Percentiles rank a stretch among this genome's conserved stretches.
Conservation (phyloP, 164 flowering plant genomes). For the Umbilicus rupestris region DNA sequence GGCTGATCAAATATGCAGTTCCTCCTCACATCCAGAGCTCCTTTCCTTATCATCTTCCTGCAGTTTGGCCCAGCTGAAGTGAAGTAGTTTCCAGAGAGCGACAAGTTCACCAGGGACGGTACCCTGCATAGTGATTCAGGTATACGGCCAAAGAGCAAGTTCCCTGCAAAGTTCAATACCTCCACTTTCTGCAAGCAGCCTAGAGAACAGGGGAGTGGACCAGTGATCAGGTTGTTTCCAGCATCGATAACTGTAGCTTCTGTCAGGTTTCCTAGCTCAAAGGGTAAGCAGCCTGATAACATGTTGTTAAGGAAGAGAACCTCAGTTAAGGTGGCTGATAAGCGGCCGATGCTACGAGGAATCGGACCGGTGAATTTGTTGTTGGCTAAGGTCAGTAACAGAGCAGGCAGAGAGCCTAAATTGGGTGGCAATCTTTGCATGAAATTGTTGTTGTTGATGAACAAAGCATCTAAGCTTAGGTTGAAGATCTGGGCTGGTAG, state of each 20-base stretch:
- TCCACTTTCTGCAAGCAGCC: conserved; percentile 23
- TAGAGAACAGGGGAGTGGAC: conserved; percentile 27
- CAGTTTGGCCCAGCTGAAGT: conserved; percentile 27
- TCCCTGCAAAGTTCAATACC: conserved; percentile 22
- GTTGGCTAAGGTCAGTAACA: conserved; percentile 27
- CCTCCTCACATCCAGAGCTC: conserved; percentile 22
- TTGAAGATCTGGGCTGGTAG: conserved; percentile 23
- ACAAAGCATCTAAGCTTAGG: conserved; percentile 17
- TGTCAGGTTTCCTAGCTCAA: conserved; percentile 21
- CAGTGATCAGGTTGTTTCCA: conserved; percentile 19
- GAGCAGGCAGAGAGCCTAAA: conserved; percentile 14
- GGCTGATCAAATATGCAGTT: conserved; percentile 33
- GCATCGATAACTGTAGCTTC: conserved; percentile 20
- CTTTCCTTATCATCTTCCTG: conserved; percentile 18
- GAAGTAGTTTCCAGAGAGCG: conserved; percentile 28
- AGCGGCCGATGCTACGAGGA: conserved; percentile 22
- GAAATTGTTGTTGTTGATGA: conserved; percentile 35
- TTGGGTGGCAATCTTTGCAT: conserved; percentile 16
- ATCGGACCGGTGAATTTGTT: conserved; percentile 36
- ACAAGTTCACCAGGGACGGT: conserved; percentile 17
- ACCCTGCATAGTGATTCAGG: conserved; percentile 31
- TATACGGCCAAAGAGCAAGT: conserved; percentile 23
- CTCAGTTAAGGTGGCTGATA: conserved; percentile 15
- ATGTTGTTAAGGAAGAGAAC: conserved; percentile 21
- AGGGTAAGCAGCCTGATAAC: conserved; percentile 26